phyloP scores from a whole-genome alignment of 2,329 filamentous ascomycete genomes.

The Lecanicillium sp. region DNA sequence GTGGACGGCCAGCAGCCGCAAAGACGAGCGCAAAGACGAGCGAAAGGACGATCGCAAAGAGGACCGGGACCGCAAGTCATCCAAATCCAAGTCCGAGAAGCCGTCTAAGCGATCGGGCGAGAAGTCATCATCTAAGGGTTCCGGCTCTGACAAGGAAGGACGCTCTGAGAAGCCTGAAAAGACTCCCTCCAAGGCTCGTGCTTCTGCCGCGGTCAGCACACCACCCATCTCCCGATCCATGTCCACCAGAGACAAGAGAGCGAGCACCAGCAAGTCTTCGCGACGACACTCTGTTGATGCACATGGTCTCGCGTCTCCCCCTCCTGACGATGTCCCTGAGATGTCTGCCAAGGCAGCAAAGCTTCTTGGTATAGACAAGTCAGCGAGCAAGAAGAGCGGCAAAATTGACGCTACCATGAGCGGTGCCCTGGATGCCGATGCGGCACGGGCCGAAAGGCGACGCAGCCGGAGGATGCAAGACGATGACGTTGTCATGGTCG shows the following conservation, averaged over 20 bases:
- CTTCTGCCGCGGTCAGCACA: slow-evolving; percentile 57
- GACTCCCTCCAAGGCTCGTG: slow-evolving; percentile 54
- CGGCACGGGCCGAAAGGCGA: slow-evolving; percentile 24
- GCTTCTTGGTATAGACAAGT: slow-evolving; percentile 54
- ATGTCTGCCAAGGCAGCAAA: slow-evolving; percentile 72
- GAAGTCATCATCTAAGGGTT: slow-evolving; percentile 58
- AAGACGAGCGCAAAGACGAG: slow-evolving; percentile 19
- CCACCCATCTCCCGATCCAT: slow-evolving; percentile 62
- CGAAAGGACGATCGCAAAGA: slow-evolving; percentile 13
- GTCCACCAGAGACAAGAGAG: slow-evolving; percentile 58
- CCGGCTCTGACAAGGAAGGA: slow-evolving; percentile 57
- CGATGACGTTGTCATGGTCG: slow-evolving; percentile 32
- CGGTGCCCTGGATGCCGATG: slow-evolving; percentile 31
- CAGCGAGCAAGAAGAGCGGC: slow-evolving; percentile 33
- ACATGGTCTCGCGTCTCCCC: slow-evolving; percentile 61
- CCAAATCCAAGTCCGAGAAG: slow-evolving; percentile 61
- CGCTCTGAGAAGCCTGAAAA: slow-evolving; percentile 55
- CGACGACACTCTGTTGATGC: slow-evolving; percentile 62
- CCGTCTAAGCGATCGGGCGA: slow-evolving; percentile 46
- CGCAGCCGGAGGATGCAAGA: slow-evolving; percentile 26
- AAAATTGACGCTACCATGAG: slow-evolving; percentile 43
- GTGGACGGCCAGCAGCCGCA: slow-evolving; percentile 52
- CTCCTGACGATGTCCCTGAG: slow-evolving; percentile 58
- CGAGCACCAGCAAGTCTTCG: slow-evolving; percentile 50
- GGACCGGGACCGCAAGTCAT: slow-evolving; percentile 49